A percentile compares a stretch with the other conserved stretches of the same genome.
These are phyloP conservation scores for Fallopia convolvulus DNA, from an alignment of 148 eudicot genomes.

Conservation along the genomic window DNA sequence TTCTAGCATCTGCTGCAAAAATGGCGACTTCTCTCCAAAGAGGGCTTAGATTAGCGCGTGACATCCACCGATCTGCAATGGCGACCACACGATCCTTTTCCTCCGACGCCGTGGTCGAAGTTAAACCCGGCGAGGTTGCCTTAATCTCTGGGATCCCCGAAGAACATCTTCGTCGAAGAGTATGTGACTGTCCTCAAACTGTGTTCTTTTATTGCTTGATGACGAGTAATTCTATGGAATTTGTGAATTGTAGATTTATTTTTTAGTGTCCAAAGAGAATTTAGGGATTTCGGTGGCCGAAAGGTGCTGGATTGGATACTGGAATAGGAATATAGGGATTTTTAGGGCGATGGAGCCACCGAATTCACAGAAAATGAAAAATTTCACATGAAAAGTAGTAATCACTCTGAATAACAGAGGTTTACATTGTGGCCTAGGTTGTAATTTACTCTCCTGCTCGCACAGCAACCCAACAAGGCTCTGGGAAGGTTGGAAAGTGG, in stretches of 20 bases:
- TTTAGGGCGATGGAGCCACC: not conserved
- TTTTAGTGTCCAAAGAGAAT: not conserved
- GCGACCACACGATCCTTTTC: conserved; percentile 38
- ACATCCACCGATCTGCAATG: conserved; percentile 23
- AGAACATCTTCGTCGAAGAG: conserved; percentile 53
- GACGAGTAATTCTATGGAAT: not conserved
- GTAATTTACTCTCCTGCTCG: conserved; percentile 84
- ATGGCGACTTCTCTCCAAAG: conserved; percentile 69
- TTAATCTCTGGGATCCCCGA: conserved; percentile 56
- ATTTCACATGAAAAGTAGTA: not conserved
- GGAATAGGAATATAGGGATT: not conserved
- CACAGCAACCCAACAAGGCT: conserved; percentile 80
- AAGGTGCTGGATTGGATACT: not conserved
- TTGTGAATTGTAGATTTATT: not conserved
- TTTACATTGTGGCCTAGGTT: conserved; percentile 37
- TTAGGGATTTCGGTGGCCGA: not conserved
- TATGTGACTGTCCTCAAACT: conserved; percentile 5
- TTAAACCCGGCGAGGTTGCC: conserved; percentile 50
- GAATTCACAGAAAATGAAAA: not conserved
- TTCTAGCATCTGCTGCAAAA: not conserved
- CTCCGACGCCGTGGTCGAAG: conserved; percentile 44
- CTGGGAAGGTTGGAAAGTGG: conserved; percentile 93
- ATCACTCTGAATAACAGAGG: not conserved
- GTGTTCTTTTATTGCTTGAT: not conserved
- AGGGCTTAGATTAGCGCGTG: conserved; percentile 30